Evolutionary conservation across 768 basidiomycete species (phyloP), one percentile per base, ranked within the genome.

Genomic region (Boletus patriciae): DNA sequence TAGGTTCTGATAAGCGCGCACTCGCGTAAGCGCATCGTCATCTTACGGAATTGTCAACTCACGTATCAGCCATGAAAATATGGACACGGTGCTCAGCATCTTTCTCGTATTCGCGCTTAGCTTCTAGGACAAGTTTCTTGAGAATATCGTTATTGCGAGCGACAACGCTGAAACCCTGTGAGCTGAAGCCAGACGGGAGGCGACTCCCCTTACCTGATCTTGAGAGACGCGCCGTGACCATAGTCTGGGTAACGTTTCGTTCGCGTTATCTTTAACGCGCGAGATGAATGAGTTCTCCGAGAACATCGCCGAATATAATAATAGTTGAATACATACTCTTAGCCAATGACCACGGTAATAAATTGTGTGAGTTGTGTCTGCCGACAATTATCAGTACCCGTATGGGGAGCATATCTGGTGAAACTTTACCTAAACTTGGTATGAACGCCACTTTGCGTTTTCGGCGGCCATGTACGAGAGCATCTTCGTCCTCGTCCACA

Each of bases 341-440:
- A 93, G 78, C 91, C 90, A 92, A 66, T 93, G 92, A 49, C 91
- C 91, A 66, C 83, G 84, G 78, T 93, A 93, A 77, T 90, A 93
- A 54, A 93, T 91, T 16, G 90, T 93, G 70, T 93, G 91, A 8
- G 88, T 91, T 0, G 89, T 91, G 66, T 92, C 91, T 92, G 65
- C 41, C 33, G 57, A 50, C 50, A 42, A 58, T 54, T 36, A 57
- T 68, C 38, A n/a, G n/a, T n/a, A n/a, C n/a, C n/a, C n/a, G n/a
- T n/a, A n/a, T n/a, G n/a, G n/a, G n/a, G n/a, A n/a, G n/a, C n/a
- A n/a, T 50, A 57, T 45, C 51, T 49, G 56, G 64, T 2, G 37
- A 46, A 58, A 54, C 72, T 80, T 60, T 69, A 90, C 90, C 90
- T 52, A 89, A 73, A 72, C 87, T 89, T n/a, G 91, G 91, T 79